Evolutionary conservation across 192 early-diverging fungal genomes (phyloP), one percentile per base, ranked within the genome.

Genomic region (Coemansia sp.): DNA sequence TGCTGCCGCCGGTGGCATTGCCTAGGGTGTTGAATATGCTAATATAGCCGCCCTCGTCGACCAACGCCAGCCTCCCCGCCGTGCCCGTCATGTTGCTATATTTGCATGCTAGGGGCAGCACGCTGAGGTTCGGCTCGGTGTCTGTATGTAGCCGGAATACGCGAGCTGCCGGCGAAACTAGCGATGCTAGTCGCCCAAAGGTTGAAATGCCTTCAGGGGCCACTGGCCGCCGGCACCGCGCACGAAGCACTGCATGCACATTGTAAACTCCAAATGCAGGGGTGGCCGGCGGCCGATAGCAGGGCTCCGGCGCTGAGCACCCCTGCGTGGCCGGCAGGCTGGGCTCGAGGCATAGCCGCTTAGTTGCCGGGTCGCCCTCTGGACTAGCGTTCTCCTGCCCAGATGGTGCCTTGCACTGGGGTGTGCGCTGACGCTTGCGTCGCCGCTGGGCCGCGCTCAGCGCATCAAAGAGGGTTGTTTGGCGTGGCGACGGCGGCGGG

Each of bases 101-200:
- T 18, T 59, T 64, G 41, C 68, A 72, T 4, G 68, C 60, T 33
- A 72, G 38, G 5, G 68, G 68, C 34, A 72, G 43, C 16, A 37
- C 42, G 8, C 30, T 32, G 9, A 31, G 10, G 17, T 54, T 55
- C 9, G 54, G 12, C 30, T 66, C 56, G 2, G 40, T 32, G 7
- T 26, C 50, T 9, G 56, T 10, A 10, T 45, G 31, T 3, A 66
- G 56, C 19, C 46, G 44, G 26, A 57, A 69, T 12, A 47, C 51
- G n/a, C 48, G 28, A 21, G 44, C 30, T 9, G 50, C 36, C 7
- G 67, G 54, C 3, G 67, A 69, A 19, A 62, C 43, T 20, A 69
- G 34, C 16, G 54, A 41, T 10, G 26, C 44, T 26, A 69, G 36
- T 12, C 60, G 23, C 6, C 29, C 31, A 36, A 53, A 39, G 7